Conservation (phyloP, 768 basidiomycete genomes). For the Suillus hirtellus region DNA sequence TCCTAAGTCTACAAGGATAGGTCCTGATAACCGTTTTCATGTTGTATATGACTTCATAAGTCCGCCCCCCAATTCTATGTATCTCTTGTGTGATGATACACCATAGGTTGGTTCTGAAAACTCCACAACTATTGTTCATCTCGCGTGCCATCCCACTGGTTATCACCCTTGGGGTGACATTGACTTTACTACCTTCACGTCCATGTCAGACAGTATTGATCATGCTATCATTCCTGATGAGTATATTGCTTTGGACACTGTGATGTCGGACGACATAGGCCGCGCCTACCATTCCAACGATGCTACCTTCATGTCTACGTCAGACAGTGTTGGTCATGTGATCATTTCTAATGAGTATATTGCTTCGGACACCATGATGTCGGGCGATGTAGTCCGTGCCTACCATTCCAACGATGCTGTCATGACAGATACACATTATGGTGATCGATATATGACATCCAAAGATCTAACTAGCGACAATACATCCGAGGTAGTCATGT, state of each 20-base stretch:
- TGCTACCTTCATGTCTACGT: too few species aligned
- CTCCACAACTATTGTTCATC: neutral
- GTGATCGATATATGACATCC: too few species aligned
- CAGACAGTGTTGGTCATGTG: too few species aligned
- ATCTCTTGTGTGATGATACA: neutral
- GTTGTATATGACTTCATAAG: neutral
- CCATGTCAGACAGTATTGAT: too few species aligned
- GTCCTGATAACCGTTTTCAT: neutral
- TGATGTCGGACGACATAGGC: too few species aligned
- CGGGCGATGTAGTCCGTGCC: neutral
- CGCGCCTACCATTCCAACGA: too few species aligned
- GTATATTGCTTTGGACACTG: too few species aligned
- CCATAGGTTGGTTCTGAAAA: neutral
- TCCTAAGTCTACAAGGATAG: neutral
- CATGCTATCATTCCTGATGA: too few species aligned
- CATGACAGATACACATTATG: too few species aligned
- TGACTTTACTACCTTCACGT: neutral
- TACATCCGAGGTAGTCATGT: neutral
- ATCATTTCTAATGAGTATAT: neutral
- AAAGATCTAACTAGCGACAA: neutral
- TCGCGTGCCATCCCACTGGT: neutral
- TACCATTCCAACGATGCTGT: neutral
- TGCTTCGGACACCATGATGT: neutral
- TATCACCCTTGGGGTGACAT: neutral
- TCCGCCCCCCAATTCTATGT: neutral